Percentiles rank a stretch among this genome's conserved stretches.
phyloP scores from a whole-genome alignment of 1,284 basidiomycete species.

The Salmacisia buchloeana region DNA sequence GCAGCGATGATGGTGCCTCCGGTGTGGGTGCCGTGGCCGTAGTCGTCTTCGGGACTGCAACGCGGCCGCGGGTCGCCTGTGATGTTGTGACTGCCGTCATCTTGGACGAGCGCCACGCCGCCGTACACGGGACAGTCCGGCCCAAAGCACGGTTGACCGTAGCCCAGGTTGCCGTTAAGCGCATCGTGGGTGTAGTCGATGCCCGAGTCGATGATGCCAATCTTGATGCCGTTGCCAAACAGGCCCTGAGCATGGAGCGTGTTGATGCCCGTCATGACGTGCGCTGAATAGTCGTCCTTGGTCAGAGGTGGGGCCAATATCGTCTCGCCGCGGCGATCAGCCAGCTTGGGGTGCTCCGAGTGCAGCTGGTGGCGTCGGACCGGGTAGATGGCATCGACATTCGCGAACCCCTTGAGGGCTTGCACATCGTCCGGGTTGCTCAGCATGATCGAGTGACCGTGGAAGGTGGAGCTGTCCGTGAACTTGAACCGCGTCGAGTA shows the following conservation, averaged over 20 bases:
- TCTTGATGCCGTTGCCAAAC: constrained; percentile 57
- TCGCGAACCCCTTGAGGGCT: not conserved
- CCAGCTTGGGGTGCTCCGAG: not conserved
- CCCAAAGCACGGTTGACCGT: constrained; percentile 28
- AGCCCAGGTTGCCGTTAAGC: constrained; percentile 54
- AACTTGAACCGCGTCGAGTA: not conserved
- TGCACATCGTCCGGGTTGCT: not conserved
- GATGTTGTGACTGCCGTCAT: too few relatives aligned
- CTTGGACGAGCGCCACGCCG: constrained; percentile 30
- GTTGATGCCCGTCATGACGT: constrained; percentile 53
- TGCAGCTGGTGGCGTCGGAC: not conserved
- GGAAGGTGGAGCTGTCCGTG: not conserved
- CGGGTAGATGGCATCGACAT: not conserved
- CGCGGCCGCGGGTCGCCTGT: constrained; percentile 45
- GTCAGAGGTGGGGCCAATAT: not conserved
- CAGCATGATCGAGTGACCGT: not conserved
- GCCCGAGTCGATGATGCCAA: constrained; percentile 57
- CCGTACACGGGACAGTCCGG: constrained; percentile 24
- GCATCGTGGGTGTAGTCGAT: constrained; percentile 62
- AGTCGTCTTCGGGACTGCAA: constrained; percentile 51
- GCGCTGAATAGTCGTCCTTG: constrained; percentile 26
- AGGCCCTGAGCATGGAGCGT: constrained; percentile 57
- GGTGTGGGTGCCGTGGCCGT: constrained; percentile 57
- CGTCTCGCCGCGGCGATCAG: too few relatives aligned
- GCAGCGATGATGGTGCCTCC: constrained; percentile 63